These are phyloP conservation scores for Pinus taeda DNA, from an alignment of 75 land plant species.

Conservation along the genomic window DNA sequence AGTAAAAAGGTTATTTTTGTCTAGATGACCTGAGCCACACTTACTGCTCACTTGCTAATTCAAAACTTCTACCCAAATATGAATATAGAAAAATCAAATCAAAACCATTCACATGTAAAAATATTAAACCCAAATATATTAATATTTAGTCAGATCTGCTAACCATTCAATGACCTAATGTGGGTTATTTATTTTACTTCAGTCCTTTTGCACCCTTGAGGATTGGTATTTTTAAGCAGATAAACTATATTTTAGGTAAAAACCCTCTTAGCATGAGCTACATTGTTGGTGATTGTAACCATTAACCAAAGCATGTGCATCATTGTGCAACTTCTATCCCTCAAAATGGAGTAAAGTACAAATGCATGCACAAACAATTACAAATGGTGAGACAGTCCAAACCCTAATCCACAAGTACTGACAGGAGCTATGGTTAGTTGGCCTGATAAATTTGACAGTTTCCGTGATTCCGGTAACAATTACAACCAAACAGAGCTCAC, in stretches of 20 bases:
- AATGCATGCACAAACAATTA: slow-evolving; percentile 55
- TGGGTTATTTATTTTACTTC: no score
- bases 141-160: neutral
- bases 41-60: no score
- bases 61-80: no score
- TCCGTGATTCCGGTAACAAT: slow-evolving; percentile 44
- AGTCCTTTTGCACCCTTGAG: neutral
- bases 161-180: no score
- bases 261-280: slow-evolving; percentile 88
- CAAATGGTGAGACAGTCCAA: slow-evolving; percentile 38
- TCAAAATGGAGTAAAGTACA: slow-evolving; percentile 20
- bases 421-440: slow-evolving; percentile 83
- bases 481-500: slow-evolving; percentile 73
- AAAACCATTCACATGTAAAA: no score
- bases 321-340: slow-evolving; percentile 86
- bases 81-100: no score
- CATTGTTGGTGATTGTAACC: slow-evolving; percentile 69
- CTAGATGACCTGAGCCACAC: no score
- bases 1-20: no score
- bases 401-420: slow-evolving; percentile 57
- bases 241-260: slow-evolving; percentile 80
- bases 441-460: slow-evolving; percentile 56
- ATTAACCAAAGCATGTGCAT: slow-evolving; percentile 82
- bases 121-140: no score
- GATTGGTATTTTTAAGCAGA: slow-evolving; percentile 22